A percentile compares a stretch with the other conserved stretches of the same genome.
These are phyloP conservation scores for Malus domestica DNA, from an alignment of 306 rosid genomes.

Conservation along the genomic window DNA sequence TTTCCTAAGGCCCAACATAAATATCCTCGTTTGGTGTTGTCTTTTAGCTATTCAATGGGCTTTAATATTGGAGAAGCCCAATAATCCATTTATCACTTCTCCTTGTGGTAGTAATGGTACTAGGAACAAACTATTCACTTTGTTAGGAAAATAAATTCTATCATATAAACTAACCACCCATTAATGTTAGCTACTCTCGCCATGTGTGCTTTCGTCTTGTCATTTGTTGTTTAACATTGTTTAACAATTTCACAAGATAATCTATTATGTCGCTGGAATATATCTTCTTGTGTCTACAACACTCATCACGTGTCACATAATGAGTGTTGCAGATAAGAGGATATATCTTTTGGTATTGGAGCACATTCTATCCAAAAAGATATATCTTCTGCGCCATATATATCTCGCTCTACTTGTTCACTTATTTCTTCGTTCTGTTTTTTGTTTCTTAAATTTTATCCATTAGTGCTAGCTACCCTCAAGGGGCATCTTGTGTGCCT, in stretches of 20 bases:
- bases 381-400: background rate
- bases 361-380: too few relatives aligned
- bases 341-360: background rate
- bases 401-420: background rate
- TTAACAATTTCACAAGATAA: background rate
- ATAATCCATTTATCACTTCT: too few relatives aligned
- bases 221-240: background rate
- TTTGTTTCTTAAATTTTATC: too few relatives aligned
- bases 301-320: background rate
- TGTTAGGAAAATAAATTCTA: background rate
- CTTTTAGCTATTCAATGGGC: too few relatives aligned
- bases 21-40: too few relatives aligned
- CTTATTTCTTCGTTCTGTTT: background rate
- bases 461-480: too few relatives aligned
- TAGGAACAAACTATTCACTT: background rate
- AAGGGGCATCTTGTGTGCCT: too few relatives aligned
- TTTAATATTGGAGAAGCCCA: background rate
- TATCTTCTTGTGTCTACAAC: background rate
- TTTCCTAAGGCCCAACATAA: background rate
- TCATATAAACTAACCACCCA: background rate
- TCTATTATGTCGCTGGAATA: rapidly evolving
- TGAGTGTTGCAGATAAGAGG: background rate
- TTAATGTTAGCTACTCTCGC: background rate
- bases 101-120: too few relatives aligned
- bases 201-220: background rate